Evolutionary conservation across 441 rosid genomes (phyloP).

Genomic region (Corymbia citriodora): DNA sequence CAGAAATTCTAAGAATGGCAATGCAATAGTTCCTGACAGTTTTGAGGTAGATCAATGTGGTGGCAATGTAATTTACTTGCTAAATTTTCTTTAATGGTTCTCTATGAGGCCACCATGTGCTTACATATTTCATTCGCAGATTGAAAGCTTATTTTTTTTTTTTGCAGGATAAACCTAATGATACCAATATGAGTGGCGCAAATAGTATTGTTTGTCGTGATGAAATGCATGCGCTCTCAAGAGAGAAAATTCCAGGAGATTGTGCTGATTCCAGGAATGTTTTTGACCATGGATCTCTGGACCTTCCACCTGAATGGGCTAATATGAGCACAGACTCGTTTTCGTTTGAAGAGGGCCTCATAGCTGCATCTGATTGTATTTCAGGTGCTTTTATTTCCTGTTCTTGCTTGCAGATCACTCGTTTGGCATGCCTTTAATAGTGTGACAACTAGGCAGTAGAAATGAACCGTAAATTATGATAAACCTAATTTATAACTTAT

Average conservation of each 20-base stretch:
- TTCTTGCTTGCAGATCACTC: background rate
- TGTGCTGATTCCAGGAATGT: conserved; percentile 17
- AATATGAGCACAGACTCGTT: background rate
- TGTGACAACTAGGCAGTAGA: background rate
- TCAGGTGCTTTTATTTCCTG: conserved; percentile 30
- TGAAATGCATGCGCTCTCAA: conserved; percentile 15
- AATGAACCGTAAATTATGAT: background rate
- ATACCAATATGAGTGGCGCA: conserved; percentile 16
- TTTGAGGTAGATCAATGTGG: conserved; percentile 33
- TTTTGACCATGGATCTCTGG: conserved; percentile 15
- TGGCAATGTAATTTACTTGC: conserved; percentile 13
- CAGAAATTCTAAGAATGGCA: conserved; percentile 25
- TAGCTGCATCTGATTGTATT: conserved; percentile 18
- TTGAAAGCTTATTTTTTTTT: background rate
- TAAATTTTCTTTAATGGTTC: conserved; percentile 1
- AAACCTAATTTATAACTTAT: background rate
- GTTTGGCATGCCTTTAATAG: background rate
- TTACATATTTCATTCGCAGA: background rate
- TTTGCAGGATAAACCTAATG: background rate
- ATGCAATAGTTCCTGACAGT: conserved; percentile 37
- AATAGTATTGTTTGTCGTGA: conserved; percentile 20
- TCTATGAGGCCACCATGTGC: background rate
- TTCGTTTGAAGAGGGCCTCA: conserved; percentile 11
- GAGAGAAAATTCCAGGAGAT: conserved; percentile 17
- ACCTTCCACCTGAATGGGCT: background rate